A percentile compares a stretch with the other conserved stretches of the same genome.
These are phyloP conservation scores for Candolleomyces eurysporus DNA, from an alignment of 768 basidiomycete species.

Conservation along the genomic window DNA sequence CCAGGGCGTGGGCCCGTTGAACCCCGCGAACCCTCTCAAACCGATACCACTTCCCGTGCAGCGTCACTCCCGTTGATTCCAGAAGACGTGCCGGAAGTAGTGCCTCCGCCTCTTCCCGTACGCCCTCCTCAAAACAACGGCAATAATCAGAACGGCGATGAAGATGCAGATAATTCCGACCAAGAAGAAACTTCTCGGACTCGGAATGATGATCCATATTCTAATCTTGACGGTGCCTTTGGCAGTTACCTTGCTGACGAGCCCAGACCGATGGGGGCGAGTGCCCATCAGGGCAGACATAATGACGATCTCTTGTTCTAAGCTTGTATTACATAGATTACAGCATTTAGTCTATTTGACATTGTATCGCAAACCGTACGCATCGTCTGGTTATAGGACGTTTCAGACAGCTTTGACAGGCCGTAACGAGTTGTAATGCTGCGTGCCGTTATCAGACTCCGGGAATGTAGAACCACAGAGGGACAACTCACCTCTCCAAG, in stretches of 20 bases:
- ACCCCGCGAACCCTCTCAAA: slow-evolving; percentile 28
- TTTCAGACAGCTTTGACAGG: slow-evolving; percentile 27
- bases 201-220: slow-evolving; percentile 68
- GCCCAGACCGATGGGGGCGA: slow-evolving; percentile 60
- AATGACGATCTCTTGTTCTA: slow-evolving; percentile 68
- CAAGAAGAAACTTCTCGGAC: slow-evolving; percentile 20
- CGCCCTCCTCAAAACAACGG: slow-evolving; percentile 14
- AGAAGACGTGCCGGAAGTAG: slow-evolving; percentile 28
- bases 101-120: slow-evolving; percentile 29
- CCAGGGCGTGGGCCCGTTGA: slow-evolving; percentile 65
- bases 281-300: slow-evolving; percentile 34
- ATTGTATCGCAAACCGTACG: neutral
- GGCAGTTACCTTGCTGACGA: slow-evolving; percentile 70
- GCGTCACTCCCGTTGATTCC: slow-evolving; percentile 18
- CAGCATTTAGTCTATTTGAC: neutral
- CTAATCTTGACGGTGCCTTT: slow-evolving; percentile 75
- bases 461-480: neutral
- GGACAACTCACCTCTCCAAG: slow-evolving; percentile 78
- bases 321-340: neutral
- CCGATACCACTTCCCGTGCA: neutral
- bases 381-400: neutral
- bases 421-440: slow-evolving; percentile 90
- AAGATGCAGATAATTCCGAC: slow-evolving; percentile 24
- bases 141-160: slow-evolving; percentile 27
- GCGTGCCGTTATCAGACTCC: slow-evolving; percentile 5